Evolutionary conservation across 192 early-diverging fungal species (phyloP).

Genomic region (Podochytrium sp.): DNA sequence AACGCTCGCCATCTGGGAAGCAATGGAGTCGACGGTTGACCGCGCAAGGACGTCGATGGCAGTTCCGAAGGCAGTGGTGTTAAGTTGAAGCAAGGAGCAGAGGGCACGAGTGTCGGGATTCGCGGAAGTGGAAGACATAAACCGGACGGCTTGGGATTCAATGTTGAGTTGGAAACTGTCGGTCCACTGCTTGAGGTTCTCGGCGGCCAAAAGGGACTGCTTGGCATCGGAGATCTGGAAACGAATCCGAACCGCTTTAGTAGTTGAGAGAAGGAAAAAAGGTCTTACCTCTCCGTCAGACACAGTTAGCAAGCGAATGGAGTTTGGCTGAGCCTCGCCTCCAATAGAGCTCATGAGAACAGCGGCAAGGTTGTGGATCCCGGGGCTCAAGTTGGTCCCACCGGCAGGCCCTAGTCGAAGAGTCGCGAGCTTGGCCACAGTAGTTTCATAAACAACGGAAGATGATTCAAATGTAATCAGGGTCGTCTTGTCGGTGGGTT

Average conservation of each 20-base stretch:
- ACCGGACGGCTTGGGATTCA: conserved; percentile 34
- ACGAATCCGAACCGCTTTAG: not conserved
- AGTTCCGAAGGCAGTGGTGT: not conserved
- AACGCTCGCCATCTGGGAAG: not conserved
- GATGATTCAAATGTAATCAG: conserved; percentile 30
- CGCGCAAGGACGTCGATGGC: not conserved
- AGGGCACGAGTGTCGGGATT: conserved; percentile 35
- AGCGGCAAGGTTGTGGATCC: not conserved
- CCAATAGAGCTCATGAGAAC: not conserved
- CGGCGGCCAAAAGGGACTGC: not conserved
- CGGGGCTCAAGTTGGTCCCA: conserved; percentile 30
- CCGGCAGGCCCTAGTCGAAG: not conserved
- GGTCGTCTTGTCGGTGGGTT: not conserved
- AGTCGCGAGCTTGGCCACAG: not conserved
- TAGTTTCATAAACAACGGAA: not conserved
- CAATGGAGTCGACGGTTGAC: not conserved
- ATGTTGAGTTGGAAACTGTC: not conserved
- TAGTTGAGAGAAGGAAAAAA: not conserved
- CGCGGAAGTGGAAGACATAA: conserved; percentile 3
- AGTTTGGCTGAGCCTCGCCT: not conserved
- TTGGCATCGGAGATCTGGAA: conserved; percentile 7
- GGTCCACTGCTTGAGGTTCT: not conserved
- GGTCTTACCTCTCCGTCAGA: conserved; percentile 28
- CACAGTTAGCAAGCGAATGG: conserved; percentile 20
- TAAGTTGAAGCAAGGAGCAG: conserved; percentile 37